Evolutionary conservation across 2,329 filamentous ascomycete species (phyloP).

Genomic region (Macrophomina tecta): DNA sequence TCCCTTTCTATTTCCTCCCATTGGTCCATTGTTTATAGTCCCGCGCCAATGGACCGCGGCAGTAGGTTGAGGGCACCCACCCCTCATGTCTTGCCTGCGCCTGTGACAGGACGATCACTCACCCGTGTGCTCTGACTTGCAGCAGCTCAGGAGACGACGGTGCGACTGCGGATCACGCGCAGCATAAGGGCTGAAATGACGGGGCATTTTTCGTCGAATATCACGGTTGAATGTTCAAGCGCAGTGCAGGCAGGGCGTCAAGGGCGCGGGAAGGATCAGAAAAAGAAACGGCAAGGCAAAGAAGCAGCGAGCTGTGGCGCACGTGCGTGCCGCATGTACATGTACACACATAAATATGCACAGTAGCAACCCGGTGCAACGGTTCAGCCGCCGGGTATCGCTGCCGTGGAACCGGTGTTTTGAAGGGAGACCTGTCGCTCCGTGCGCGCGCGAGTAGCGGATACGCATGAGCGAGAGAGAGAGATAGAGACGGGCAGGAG

Average conservation of each 20-base stretch:
- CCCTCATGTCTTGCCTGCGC: too few relatives aligned
- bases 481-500: background rate
- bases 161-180: background rate
- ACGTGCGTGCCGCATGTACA: too few relatives aligned
- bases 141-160: background rate
- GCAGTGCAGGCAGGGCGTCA: background rate
- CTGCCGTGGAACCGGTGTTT: background rate
- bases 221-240: background rate
- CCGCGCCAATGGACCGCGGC: too few relatives aligned
- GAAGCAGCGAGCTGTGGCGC: too few relatives aligned
- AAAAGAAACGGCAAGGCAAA: background rate
- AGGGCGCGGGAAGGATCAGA: background rate
- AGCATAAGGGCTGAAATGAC: background rate
- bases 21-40: too few relatives aligned
- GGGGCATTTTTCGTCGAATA: background rate
- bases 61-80: too few relatives aligned
- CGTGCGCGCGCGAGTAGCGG: background rate
- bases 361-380: background rate
- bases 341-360: background rate
- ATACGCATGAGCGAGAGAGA: background rate
- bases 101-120: too few relatives aligned
- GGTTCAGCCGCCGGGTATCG: slow-evolving; percentile 1
- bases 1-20: background rate
- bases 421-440: background rate
- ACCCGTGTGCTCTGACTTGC: too few relatives aligned